Conservation (phyloP, 371 early-diverging fungal genomes). For the Lichtheimia corymbifera region DNA sequence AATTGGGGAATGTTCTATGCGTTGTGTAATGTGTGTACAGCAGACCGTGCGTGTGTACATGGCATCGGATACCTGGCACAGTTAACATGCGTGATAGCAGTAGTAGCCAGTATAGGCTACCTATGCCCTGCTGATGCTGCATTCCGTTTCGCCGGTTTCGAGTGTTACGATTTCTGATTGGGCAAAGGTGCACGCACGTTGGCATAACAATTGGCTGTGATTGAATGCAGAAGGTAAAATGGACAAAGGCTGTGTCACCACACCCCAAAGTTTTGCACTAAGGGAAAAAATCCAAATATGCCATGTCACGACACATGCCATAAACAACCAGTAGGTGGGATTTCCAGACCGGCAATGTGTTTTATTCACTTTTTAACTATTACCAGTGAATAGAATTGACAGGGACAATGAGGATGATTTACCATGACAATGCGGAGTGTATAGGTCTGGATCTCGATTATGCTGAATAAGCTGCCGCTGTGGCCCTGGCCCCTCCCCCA, state of each 20-base stretch:
- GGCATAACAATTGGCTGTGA: background rate
- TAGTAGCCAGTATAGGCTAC: too few species aligned
- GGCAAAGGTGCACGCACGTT: background rate
- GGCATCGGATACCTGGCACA: too few species aligned
- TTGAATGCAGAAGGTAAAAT: background rate
- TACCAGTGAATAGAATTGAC: too few species aligned
- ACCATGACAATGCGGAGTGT: too few species aligned
- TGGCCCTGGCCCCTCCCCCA: conserved; percentile 1
- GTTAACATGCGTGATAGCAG: too few species aligned
- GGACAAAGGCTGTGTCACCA: conserved; percentile 1
- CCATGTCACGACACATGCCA: background rate
- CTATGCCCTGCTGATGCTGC: background rate
- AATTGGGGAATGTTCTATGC: background rate
- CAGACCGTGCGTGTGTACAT: too few species aligned
- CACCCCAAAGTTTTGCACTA: background rate
- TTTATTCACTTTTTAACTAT: too few species aligned
- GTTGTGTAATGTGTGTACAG: background rate
- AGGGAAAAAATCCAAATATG: background rate
- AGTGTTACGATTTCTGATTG: background rate
- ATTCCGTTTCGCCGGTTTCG: conserved; percentile 1
- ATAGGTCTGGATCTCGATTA: too few species aligned
- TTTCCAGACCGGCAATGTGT: too few species aligned
- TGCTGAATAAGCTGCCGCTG: too few species aligned
- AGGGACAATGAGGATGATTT: too few species aligned
- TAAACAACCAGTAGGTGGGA: too few species aligned